Percentiles rank a stretch among this genome's conserved stretches.
Conservation (phyloP, 352 stramenopile genomes). For the Aphanomyces stellatus region DNA sequence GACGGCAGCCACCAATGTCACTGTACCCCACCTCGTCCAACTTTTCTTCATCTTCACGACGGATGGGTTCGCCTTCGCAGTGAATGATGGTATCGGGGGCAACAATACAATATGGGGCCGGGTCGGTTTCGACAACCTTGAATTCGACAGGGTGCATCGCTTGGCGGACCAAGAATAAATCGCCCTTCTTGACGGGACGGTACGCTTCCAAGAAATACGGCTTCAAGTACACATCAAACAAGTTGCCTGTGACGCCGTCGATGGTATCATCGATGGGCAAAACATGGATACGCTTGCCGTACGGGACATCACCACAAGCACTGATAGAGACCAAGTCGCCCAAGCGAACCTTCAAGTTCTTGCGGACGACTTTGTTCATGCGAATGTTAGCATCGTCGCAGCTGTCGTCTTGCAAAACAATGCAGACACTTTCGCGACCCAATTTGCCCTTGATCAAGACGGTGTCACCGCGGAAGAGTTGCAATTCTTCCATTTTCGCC, state of each 20-base stretch:
- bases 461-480: slow-evolving; percentile 98
- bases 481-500: slow-evolving; percentile 98
- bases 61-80: slow-evolving; percentile 98
- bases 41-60: slow-evolving; percentile 98
- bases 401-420: slow-evolving; percentile 96
- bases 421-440: slow-evolving; percentile 96
- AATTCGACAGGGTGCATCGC: slow-evolving; percentile 99
- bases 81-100: slow-evolving; percentile 99
- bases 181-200: slow-evolving; percentile 97
- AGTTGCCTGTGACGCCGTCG: slow-evolving; percentile 98
- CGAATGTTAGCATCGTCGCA: slow-evolving; percentile 95
- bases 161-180: slow-evolving; percentile 97
- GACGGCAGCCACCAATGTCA: slow-evolving; percentile 97
- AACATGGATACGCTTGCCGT: slow-evolving; percentile 98
- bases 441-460: slow-evolving; percentile 99
- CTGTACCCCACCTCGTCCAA: slow-evolving; percentile 99
- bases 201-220: slow-evolving; percentile 99
- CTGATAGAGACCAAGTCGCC: slow-evolving; percentile 97
- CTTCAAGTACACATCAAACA: slow-evolving; percentile 99
- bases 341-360: slow-evolving; percentile 97
- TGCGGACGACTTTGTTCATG: slow-evolving; percentile 99
- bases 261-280: slow-evolving; percentile 99
- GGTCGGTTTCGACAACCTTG: slow-evolving; percentile 99
- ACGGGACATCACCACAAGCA: slow-evolving; percentile 95
- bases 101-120: slow-evolving; percentile 97